Base-by-base conservation (phyloP, 176 grass and related monocot genomes). In the Carex kokanica region DNA sequence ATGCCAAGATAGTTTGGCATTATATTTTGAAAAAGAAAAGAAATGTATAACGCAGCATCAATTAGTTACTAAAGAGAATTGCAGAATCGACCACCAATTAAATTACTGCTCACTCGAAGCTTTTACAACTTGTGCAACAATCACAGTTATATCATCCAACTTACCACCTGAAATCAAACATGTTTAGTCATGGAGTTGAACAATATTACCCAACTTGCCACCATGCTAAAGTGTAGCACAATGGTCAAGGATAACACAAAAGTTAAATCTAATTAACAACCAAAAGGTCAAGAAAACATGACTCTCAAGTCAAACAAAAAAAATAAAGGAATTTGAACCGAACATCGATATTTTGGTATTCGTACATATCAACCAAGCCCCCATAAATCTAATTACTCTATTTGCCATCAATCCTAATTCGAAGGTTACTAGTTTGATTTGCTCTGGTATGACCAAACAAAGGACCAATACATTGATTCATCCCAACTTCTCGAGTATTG, bases 121-220 rank as follows among this genome's bases (percentile, higher is more conserved):
- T 64, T 82, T 45, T 25, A 64, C 91, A 66, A 91, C 87, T 90
- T 84, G 85, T 13, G 88, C 92, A 0, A 98, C 92, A 52, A 93
- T 85, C 13, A 93, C 95, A 8, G 92, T 98, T 56, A 98, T 91
- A 75, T 98, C 95, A 84, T 98, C 95, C 87, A 94, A 87, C 84
- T 98, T 98, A 84, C 92, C 95, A 75, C 95, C 95, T 98, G 86
- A 60, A 43, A 38, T 6, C 18, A 81, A 45, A 86, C 81, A 81
- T 45, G 74, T 64, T 54, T 53, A 4, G 56, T 23, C 34, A 55
- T 32, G 11, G 23, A 51, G 8, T 13, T 4, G 8, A 5, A 45
- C 20, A 83, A 56, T 55, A 83, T 29, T 43, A 82, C 31, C 11
- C 55, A 61, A 36, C 55, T 32, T 24, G 27, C 20, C 21, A 60